Percentiles rank a stretch among this genome's conserved stretches.
Conservation (phyloP, 1,284 basidiomycete species). For the Tremellales sp. region DNA sequence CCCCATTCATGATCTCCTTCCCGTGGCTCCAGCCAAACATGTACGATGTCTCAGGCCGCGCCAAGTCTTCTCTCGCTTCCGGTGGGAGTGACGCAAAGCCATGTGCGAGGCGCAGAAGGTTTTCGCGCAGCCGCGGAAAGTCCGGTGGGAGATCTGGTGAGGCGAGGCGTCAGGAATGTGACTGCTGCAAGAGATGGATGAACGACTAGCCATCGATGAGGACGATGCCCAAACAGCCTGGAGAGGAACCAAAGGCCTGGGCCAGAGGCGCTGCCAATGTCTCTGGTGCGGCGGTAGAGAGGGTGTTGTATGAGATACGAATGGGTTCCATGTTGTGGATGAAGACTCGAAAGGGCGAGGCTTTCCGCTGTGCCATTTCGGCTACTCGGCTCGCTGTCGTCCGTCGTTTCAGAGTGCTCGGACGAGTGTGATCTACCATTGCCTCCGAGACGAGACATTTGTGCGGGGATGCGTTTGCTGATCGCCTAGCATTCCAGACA, state of each 20-base stretch:
- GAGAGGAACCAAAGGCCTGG: constrained; percentile 69
- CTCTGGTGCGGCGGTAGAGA: constrained; percentile 59
- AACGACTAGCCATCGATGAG: constrained; percentile 56
- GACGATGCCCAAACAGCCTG: constrained; percentile 72
- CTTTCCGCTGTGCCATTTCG: no score
- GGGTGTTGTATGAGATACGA: constrained; percentile 63
- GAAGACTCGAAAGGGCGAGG: no score
- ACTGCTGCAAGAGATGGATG: neutral
- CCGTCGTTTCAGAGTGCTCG: no score
- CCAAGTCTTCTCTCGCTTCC: constrained; percentile 62
- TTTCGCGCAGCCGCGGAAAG: constrained; percentile 62
- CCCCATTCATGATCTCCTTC: constrained; percentile 96
- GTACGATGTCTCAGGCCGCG: constrained; percentile 46
- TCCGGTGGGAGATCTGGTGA: constrained; percentile 62
- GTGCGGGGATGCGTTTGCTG: no score
- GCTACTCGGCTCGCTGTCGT: no score
- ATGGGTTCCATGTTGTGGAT: no score
- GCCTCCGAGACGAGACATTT: no score
- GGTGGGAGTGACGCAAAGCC: constrained; percentile 69
- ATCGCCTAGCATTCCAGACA: no score
- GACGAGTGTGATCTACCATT: no score
- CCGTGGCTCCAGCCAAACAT: constrained; percentile 88
- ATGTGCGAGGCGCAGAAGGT: constrained; percentile 67
- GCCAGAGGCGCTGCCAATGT: constrained; percentile 60
- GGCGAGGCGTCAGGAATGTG: neutral